phyloP scores from a whole-genome alignment of 73 alveolate genomes.

The Paramecium caudatum region DNA sequence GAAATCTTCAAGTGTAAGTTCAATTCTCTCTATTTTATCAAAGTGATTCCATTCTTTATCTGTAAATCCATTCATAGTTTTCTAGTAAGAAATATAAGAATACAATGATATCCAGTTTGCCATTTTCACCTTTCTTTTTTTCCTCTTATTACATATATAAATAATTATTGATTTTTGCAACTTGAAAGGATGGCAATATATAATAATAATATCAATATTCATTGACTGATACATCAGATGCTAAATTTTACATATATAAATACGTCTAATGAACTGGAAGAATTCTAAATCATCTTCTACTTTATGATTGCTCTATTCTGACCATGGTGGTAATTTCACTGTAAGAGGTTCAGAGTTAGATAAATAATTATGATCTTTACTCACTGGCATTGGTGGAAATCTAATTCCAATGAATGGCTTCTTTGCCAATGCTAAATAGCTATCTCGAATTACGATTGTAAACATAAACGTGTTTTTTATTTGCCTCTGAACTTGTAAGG shows the following conservation, averaged over 20 bases:
- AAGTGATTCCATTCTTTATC: slow-evolving; percentile 74
- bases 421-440: slow-evolving; percentile 30
- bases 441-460: slow-evolving; percentile 30
- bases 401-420: slow-evolving; percentile 61
- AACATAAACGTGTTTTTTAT: slow-evolving; percentile 37
- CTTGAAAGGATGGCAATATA: slow-evolving; percentile 17
- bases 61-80: slow-evolving; percentile 74
- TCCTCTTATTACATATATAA: slow-evolving; percentile 11
- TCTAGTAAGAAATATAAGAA: background rate
- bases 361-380: slow-evolving; percentile 38
- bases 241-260: background rate
- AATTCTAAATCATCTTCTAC: slow-evolving; percentile 61
- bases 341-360: slow-evolving; percentile 16
- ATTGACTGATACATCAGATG: slow-evolving; percentile 49
- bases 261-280: slow-evolving; percentile 66
- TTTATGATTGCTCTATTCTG: slow-evolving; percentile 51
- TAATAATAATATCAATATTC: slow-evolving; percentile 65
- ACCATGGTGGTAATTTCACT: slow-evolving; percentile 60
- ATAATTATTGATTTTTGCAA: background rate
- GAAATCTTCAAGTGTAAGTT: slow-evolving; percentile 83
- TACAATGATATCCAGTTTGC: background rate
- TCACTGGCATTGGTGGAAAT: slow-evolving; percentile 62
- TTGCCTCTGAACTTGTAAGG: slow-evolving; percentile 9
- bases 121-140: background rate
- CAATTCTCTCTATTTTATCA: slow-evolving; percentile 79